Percentiles rank a stretch among this genome's conserved stretches.
phyloP scores from a whole-genome alignment of 2,329 filamentous ascomycete species.

The Achaetomium macrosporum region DNA sequence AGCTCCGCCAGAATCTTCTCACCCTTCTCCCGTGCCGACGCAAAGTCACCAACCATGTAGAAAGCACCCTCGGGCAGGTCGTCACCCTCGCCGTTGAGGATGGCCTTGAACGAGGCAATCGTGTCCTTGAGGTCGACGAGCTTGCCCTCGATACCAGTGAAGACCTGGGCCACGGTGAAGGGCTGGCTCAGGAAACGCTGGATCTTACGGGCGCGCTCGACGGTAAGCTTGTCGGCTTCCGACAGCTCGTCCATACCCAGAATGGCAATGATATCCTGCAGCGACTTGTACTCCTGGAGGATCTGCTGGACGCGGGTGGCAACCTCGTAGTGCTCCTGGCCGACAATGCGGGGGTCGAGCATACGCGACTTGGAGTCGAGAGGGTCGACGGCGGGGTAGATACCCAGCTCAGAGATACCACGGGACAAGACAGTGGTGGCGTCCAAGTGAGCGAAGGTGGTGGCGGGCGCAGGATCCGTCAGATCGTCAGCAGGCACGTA shows the following conservation, averaged over 20 bases:
- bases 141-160: conserved; percentile 90
- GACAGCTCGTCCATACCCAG: conserved; percentile 99
- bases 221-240: conserved; percentile 97
- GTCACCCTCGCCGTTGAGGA: conserved; percentile 91
- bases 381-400: conserved; percentile 99
- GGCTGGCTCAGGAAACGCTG: conserved; percentile 99
- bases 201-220: conserved; percentile 99
- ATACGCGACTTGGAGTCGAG: conserved; percentile 99
- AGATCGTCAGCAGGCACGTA: conserved; percentile 99
- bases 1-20: conserved; percentile 99
- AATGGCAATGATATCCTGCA: conserved; percentile 99
- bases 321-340: conserved; percentile 94
- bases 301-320: conserved; percentile 97
- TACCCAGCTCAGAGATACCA: conserved; percentile 99
- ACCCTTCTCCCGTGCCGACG: conserved; percentile 89
- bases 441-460: conserved; percentile 99
- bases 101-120: conserved; percentile 94
- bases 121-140: conserved; percentile 99
- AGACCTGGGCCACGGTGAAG: conserved; percentile 80
- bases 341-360: conserved; percentile 97
- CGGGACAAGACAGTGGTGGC: conserved; percentile 99
- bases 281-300: conserved; percentile 99
- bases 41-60: conserved; percentile 98
- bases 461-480: conserved; percentile 98
- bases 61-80: conserved; percentile 87